Conservation (phyloP, 164 flowering plant species). For the Vitis rupestris region DNA sequence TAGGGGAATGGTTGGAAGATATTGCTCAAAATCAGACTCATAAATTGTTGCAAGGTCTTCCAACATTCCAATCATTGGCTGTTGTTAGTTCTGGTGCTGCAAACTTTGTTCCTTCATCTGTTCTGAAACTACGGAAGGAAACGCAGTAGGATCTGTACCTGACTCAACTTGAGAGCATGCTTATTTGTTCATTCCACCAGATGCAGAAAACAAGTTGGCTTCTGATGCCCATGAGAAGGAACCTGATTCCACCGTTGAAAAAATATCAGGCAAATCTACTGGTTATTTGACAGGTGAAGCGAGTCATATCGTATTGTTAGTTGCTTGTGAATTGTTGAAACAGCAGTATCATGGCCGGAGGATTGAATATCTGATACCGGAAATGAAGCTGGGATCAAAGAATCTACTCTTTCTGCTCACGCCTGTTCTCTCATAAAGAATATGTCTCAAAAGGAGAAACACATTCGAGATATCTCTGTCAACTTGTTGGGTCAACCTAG, state of each 20-base stretch:
- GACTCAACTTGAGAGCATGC: too few relatives aligned
- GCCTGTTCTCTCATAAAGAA: too few relatives aligned
- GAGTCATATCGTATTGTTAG: too few relatives aligned
- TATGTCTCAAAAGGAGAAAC: constrained; percentile 41
- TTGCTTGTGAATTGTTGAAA: constrained; percentile 29
- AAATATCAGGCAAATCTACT: too few relatives aligned
- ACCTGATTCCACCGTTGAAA: too few relatives aligned
- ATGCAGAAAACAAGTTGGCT: too few relatives aligned
- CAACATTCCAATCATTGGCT: constrained; percentile 74
- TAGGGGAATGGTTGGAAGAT: constrained; percentile 97
- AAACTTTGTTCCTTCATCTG: constrained; percentile 78
- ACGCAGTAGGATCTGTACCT: too few relatives aligned
- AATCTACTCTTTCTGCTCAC: constrained; percentile 13
- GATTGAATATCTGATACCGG: constrained; percentile 77
- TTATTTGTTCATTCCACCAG: too few relatives aligned
- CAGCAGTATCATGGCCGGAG: constrained; percentile 91
- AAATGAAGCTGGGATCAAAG: constrained; percentile 65
- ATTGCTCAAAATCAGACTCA: constrained; percentile 92
- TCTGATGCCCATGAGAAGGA: too few relatives aligned
- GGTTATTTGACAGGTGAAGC: too few relatives aligned
- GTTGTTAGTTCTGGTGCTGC: constrained; percentile 93
- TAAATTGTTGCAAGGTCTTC: constrained; percentile 80
- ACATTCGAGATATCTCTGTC: constrained; percentile 78
- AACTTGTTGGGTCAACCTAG: constrained; percentile 69
- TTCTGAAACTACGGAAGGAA: constrained; percentile 10